Evolutionary conservation across 176 grass and related monocot genomes (phyloP), one percentile per base, ranked within the genome.

Genomic region (Musa acuminata): DNA sequence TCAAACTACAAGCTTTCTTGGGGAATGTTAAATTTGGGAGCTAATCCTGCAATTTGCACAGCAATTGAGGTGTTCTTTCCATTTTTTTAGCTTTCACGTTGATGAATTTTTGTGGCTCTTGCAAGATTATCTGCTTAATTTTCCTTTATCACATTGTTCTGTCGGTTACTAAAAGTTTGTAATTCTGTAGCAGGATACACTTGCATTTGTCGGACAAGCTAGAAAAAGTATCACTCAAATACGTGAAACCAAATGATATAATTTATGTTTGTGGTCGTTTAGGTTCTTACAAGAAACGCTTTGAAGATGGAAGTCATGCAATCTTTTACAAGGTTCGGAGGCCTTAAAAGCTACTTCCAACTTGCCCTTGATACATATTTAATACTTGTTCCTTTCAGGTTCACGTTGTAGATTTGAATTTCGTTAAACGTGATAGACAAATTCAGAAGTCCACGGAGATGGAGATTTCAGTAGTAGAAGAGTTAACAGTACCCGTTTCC

Each of bases 241-340:
- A 92, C 83, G 74, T 92, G 71, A 88, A 92, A 54, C 1, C 52
- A 55, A 67, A 84, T 51, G 86, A 92, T 67, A 65, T 86, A 71
- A 74, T 92, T 52, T 84, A 82, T 84, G 84, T 88, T 82, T 73
- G 58, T 71, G 89, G 89, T 51, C 0, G 0, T 54, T 67, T 92
- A n/a, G 1, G 1, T 0, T 82, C 68, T 60, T 92, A 88, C 51
- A 43, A 75, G 63, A 79, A 50, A 67, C 29, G 72, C 63, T 53
- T 54, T 74, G 8, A 2, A 80, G 72, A 75, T 77, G 86, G 86
- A 55, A 52, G 74, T 3, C 50, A 1, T 54, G 9, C 52, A 54
- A 75, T 71, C 22, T 1, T 27, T 49, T 88, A 88, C 72, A 86
- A 92, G 89, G 89, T 92, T 64, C 0, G 58, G 76, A 51, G 69